Evolutionary conservation across 2,329 filamentous ascomycete species (phyloP).

Genomic region (Blumeriella jaapii): DNA sequence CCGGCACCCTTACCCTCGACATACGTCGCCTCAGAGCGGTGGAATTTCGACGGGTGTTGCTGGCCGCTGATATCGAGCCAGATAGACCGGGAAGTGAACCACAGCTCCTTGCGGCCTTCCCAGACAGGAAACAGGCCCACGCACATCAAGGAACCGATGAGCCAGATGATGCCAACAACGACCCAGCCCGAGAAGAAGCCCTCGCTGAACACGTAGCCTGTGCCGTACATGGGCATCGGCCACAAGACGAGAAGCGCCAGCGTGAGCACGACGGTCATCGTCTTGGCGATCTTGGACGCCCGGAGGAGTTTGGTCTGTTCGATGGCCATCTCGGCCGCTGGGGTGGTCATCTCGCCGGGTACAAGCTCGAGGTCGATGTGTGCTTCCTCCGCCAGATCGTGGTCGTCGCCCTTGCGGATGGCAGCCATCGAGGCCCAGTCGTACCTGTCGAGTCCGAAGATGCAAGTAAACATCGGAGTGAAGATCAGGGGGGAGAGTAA

Average conservation of each 20-base stretch:
- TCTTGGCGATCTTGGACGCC: constrained; percentile 39
- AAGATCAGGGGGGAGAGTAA: constrained; percentile 67
- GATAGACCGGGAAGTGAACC: constrained; percentile 49
- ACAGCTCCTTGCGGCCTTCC: constrained; percentile 61
- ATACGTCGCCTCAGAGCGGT: constrained; percentile 20
- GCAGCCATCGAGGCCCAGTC: constrained; percentile 75
- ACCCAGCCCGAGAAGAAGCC: constrained; percentile 78
- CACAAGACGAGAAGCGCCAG: constrained; percentile 67
- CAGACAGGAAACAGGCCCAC: constrained; percentile 75
- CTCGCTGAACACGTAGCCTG: constrained; percentile 70
- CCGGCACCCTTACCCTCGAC: constrained; percentile 21
- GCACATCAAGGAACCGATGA: constrained; percentile 59
- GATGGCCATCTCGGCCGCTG: constrained; percentile 30
- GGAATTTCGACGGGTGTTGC: constrained; percentile 21
- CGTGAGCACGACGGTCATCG: constrained; percentile 49
- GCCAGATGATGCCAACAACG: constrained; percentile 65
- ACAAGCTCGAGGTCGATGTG: constrained; percentile 55
- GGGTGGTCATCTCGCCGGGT: constrained; percentile 34
- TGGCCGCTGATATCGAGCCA: constrained; percentile 44
- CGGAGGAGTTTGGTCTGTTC: constrained; percentile 38
- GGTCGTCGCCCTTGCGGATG: constrained; percentile 70
- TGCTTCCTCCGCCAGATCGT: constrained; percentile 52
- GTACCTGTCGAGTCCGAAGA: constrained; percentile 57
- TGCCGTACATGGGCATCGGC: constrained; percentile 87
- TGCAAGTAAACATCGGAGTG: constrained; percentile 62